Evolutionary conservation across 768 basidiomycete genomes (phyloP).

Genomic region (Leccinellum albellum): DNA sequence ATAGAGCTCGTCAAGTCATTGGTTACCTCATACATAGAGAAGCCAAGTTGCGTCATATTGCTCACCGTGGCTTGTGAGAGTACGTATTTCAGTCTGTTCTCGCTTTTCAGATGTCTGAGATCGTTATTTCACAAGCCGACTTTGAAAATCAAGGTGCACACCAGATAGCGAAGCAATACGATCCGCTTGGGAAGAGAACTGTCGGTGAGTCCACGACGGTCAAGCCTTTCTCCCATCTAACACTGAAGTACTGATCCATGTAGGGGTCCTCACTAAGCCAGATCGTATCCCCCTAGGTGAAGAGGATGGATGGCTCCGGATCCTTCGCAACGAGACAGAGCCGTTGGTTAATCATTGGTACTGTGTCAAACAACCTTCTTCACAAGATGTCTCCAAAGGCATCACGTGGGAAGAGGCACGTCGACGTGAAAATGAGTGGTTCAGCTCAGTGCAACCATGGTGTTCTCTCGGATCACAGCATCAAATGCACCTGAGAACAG

Average conservation of each 20-base stretch:
- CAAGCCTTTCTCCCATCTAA: constrained; percentile 49
- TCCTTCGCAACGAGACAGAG: constrained; percentile 51
- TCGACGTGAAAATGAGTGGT: constrained; percentile 52
- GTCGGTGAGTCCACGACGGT: constrained; percentile 53
- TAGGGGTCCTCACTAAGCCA: constrained; percentile 57
- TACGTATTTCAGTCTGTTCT: constrained; percentile 1
- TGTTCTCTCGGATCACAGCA: constrained; percentile 46
- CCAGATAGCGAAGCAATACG: constrained; percentile 55
- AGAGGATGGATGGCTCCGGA: constrained; percentile 45
- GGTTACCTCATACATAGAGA: constrained; percentile 56
- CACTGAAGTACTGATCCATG: not conserved
- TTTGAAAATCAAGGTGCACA: constrained; percentile 79
- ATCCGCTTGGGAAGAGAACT: constrained; percentile 62
- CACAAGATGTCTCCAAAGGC: constrained; percentile 19
- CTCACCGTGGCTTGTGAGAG: constrained; percentile 53
- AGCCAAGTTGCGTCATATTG: constrained; percentile 65
- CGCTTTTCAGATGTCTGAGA: constrained; percentile 33
- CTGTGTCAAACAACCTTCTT: constrained; percentile 40
- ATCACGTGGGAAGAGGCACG: constrained; percentile 59
- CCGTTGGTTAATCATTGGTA: constrained; percentile 31
- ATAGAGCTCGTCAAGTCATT: constrained; percentile 59
- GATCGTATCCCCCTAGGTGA: constrained; percentile 46
- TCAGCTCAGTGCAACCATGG: constrained; percentile 52
- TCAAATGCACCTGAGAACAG: constrained; percentile 53
- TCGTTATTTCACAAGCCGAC: constrained; percentile 52